Evolutionary conservation across 2,329 filamentous ascomycete genomes (phyloP).

Genomic region (Akanthomyces lecanii): DNA sequence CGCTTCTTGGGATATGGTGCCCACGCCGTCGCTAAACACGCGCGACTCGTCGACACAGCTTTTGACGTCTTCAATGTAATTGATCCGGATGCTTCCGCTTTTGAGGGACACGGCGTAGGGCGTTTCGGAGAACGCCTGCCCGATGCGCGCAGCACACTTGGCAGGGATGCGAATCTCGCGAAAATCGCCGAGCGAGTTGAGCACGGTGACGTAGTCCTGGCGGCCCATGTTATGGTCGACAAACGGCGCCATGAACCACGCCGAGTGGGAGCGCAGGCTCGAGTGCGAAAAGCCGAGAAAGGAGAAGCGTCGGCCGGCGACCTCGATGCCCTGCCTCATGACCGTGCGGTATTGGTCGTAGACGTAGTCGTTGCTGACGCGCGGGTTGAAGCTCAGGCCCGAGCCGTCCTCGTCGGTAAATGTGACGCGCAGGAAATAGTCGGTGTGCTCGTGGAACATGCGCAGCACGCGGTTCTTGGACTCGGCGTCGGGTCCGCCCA

Average conservation of each 20-base stretch:
- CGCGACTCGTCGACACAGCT: conserved; percentile 40
- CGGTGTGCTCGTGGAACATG: conserved; percentile 54
- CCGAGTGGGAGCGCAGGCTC: conserved; percentile 65
- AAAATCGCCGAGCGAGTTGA: conserved; percentile 49
- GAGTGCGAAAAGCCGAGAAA: conserved; percentile 81
- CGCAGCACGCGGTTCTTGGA: conserved; percentile 67
- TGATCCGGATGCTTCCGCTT: conserved; percentile 31
- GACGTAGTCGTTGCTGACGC: conserved; percentile 43
- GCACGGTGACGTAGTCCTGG: conserved; percentile 40
- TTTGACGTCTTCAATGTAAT: conserved; percentile 48
- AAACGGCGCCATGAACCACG: conserved; percentile 58
- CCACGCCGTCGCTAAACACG: conserved; percentile 76
- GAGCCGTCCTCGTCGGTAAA: conserved; percentile 72
- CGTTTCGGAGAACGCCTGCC: conserved; percentile 72
- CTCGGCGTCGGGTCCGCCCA: conserved; percentile 61
- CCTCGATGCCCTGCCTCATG: conserved; percentile 54
- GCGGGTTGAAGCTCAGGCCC: conserved; percentile 54
- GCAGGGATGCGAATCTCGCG: conserved; percentile 47
- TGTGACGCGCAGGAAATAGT: conserved; percentile 65
- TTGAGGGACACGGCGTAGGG: conserved; percentile 54
- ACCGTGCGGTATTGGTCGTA: conserved; percentile 57
- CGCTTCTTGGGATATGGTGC: conserved; percentile 62
- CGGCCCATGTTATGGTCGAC: conserved; percentile 28
- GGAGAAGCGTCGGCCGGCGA: conserved; percentile 58
- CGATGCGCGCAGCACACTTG: conserved; percentile 55